phyloP scores from a whole-genome alignment of 768 basidiomycete species.

The Leccinellum albellum region DNA sequence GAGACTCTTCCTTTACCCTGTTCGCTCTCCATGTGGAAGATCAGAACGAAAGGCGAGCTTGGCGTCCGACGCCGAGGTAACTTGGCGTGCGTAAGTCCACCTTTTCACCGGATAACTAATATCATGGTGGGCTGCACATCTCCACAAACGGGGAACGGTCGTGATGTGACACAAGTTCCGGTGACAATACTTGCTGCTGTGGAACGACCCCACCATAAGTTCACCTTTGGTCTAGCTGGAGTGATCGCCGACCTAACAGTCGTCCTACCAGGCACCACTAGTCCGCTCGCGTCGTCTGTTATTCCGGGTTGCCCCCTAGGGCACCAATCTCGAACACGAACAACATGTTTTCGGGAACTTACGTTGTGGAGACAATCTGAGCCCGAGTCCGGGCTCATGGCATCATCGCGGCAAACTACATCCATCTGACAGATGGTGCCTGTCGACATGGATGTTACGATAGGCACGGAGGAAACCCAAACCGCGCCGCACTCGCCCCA shows the following conservation, averaged over 20 bases:
- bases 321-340: background rate
- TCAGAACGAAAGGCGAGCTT: background rate
- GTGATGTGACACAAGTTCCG: background rate
- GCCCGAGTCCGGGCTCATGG: background rate
- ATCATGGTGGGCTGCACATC: background rate
- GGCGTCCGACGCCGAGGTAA: background rate
- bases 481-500: background rate
- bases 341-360: background rate
- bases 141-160: background rate
- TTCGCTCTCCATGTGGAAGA: background rate
- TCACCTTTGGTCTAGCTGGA: background rate
- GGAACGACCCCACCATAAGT: background rate
- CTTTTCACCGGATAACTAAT: background rate
- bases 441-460: background rate
- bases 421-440: background rate
- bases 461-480: background rate
- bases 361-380: background rate
- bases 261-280: background rate
- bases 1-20: background rate
- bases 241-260: background rate
- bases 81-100: background rate
- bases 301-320: background rate
- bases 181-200: background rate
- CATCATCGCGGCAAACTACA: background rate
- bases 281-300: background rate